Evolutionary conservation across 2,329 filamentous ascomycete species (phyloP).

Genomic region (Penicillium crustosum): DNA sequence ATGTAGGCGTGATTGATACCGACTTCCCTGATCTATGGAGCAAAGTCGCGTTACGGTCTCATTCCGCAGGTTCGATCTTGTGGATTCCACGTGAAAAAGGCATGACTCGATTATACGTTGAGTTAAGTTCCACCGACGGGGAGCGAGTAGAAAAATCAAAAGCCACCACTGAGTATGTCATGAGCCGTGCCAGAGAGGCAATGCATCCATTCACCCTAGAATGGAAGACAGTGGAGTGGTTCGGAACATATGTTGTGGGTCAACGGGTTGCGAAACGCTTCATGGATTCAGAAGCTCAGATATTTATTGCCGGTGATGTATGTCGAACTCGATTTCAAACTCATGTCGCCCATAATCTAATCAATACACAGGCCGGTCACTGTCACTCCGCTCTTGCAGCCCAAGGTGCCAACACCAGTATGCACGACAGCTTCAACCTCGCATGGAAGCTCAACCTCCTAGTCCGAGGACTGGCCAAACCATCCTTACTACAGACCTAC

Average conservation of each 20-base stretch:
- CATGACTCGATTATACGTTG: slow-evolving; percentile 64
- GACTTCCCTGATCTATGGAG: slow-evolving; percentile 75
- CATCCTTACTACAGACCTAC: slow-evolving; percentile 30
- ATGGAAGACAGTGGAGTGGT: slow-evolving; percentile 51
- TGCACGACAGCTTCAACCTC: slow-evolving; percentile 39
- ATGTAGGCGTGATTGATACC: slow-evolving; percentile 55
- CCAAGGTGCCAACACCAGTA: slow-evolving; percentile 39
- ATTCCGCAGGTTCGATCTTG: slow-evolving; percentile 67
- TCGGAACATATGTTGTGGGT: slow-evolving; percentile 52
- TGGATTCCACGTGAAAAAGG: slow-evolving; percentile 72
- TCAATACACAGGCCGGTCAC: slow-evolving; percentile 27
- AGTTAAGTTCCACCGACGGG: slow-evolving; percentile 30
- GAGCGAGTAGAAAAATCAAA: slow-evolving; percentile 34
- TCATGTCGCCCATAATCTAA: not conserved
- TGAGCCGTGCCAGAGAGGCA: slow-evolving; percentile 51
- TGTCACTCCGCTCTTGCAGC: slow-evolving; percentile 35
- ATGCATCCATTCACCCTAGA: slow-evolving; percentile 48
- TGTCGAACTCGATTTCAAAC: not conserved
- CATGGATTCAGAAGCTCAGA: slow-evolving; percentile 40
- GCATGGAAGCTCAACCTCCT: slow-evolving; percentile 39
- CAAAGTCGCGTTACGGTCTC: slow-evolving; percentile 68
- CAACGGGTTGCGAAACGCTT: slow-evolving; percentile 51
- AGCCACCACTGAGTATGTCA: slow-evolving; percentile 65
- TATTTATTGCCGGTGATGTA: slow-evolving; percentile 54
- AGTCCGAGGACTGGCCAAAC: slow-evolving; percentile 25